These are phyloP conservation scores for Corylus americana DNA, from an alignment of 306 rosid species.

Conservation along the genomic window DNA sequence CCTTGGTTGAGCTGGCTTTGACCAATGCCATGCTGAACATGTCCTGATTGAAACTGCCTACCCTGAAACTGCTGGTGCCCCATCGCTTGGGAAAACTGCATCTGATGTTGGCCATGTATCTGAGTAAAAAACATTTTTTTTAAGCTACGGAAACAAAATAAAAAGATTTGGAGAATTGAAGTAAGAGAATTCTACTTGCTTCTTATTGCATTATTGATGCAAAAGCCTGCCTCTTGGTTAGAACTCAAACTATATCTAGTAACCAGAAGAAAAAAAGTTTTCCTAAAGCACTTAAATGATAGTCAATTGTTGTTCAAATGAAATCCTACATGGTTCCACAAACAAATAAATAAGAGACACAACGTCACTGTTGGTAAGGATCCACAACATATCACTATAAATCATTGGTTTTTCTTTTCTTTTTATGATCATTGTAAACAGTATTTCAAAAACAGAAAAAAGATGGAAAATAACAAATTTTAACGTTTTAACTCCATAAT, in stretches of 20 bases:
- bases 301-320: constrained; percentile 9
- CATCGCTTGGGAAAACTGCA: constrained; percentile 85
- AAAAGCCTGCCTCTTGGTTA: background rate
- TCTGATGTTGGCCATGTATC: constrained; percentile 88
- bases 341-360: too few species aligned
- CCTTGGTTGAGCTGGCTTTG: constrained; percentile 93
- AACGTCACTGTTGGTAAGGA: too few species aligned
- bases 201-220: constrained; percentile 11
- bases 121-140: constrained; percentile 35
- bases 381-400: background rate
- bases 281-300: background rate
- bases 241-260: background rate
- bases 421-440: too few species aligned
- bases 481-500: too few species aligned
- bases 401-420: background rate
- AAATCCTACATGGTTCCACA: background rate
- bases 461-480: too few species aligned
- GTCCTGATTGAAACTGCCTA: constrained; percentile 85
- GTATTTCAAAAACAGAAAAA: too few species aligned
- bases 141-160: constrained; percentile 21
- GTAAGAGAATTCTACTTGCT: constrained; percentile 18
- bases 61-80: constrained; percentile 93
- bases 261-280: background rate
- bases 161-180: background rate
- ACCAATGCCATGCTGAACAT: constrained; percentile 80